Evolutionary conservation across 2,329 filamentous ascomycete species (phyloP).

Genomic region (Plectosphaerella plurivora): DNA sequence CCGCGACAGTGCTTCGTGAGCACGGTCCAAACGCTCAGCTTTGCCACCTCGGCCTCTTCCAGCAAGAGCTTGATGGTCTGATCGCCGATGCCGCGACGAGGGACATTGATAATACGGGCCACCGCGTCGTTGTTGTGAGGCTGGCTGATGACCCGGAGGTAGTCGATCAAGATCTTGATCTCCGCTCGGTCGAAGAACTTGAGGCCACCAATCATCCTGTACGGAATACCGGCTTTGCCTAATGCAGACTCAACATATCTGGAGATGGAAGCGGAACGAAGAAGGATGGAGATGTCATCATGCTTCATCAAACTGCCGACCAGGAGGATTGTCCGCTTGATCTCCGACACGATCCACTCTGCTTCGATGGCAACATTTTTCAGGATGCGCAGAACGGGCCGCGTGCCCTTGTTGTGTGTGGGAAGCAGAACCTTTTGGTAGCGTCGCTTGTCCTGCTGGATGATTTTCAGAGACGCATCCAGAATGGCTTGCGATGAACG

Average conservation of each 20-base stretch:
- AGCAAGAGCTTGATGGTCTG: slow-evolving; percentile 69
- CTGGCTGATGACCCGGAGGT: slow-evolving; percentile 79
- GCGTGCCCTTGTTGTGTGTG: slow-evolving; percentile 73
- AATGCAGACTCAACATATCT: slow-evolving; percentile 81
- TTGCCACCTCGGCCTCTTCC: slow-evolving; percentile 68
- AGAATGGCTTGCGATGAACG: slow-evolving; percentile 85
- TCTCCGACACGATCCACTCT: slow-evolving; percentile 83
- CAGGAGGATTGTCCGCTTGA: slow-evolving; percentile 65
- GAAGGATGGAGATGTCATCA: slow-evolving; percentile 78
- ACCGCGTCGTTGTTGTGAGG: slow-evolving; percentile 85
- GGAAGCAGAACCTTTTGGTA: slow-evolving; percentile 77
- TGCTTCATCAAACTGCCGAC: slow-evolving; percentile 69
- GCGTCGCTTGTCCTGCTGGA: slow-evolving; percentile 80
- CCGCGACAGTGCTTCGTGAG: slow-evolving; percentile 53
- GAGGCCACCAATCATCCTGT: slow-evolving; percentile 85
- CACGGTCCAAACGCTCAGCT: slow-evolving; percentile 72
- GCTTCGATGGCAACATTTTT: slow-evolving; percentile 69
- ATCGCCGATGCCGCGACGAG: slow-evolving; percentile 76
- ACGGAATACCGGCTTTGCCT: slow-evolving; percentile 76
- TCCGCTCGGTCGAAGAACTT: slow-evolving; percentile 91
- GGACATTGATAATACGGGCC: slow-evolving; percentile 78
- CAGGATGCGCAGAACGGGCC: slow-evolving; percentile 75
- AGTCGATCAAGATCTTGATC: slow-evolving; percentile 83
- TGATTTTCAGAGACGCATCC: slow-evolving; percentile 73
- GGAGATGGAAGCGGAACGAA: slow-evolving; percentile 81